phyloP scores from a whole-genome alignment of 2,329 filamentous ascomycete genomes.

The Aspergillus pseudotamarii region DNA sequence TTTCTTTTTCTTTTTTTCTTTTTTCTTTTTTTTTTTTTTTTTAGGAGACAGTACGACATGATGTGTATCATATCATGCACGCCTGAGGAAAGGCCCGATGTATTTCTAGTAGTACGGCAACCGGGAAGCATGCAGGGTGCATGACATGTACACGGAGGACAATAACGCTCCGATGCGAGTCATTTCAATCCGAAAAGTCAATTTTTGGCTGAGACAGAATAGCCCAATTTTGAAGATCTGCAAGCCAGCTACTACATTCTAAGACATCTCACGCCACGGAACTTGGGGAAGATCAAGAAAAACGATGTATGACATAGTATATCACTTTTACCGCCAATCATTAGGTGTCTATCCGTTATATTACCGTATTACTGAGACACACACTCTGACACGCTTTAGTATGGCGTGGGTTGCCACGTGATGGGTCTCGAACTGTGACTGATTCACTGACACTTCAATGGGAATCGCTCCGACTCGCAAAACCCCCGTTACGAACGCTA shows the following conservation, averaged over 20 bases:
- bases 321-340: neutral
- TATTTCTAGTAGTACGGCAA: too few relatives aligned
- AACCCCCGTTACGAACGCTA: neutral
- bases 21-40: too few relatives aligned
- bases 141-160: neutral
- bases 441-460: neutral
- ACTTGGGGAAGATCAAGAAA: neutral
- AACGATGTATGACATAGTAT: neutral
- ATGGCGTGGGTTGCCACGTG: neutral
- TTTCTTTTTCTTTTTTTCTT: too few relatives aligned
- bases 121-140: too few relatives aligned
- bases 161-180: neutral
- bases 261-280: too few relatives aligned
- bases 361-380: neutral
- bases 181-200: too few relatives aligned
- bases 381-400: neutral
- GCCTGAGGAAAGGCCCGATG: too few relatives aligned
- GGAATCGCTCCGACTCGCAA: neutral
- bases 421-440: too few relatives aligned
- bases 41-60: too few relatives aligned
- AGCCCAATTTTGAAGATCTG: neutral
- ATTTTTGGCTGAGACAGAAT: too few relatives aligned
- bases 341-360: rapidly evolving
- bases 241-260: neutral
- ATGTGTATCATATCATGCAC: too few relatives aligned